Evolutionary conservation across 257 asterid genomes (phyloP), one percentile per base, ranked within the genome.

Genomic region (Salvia splendens): DNA sequence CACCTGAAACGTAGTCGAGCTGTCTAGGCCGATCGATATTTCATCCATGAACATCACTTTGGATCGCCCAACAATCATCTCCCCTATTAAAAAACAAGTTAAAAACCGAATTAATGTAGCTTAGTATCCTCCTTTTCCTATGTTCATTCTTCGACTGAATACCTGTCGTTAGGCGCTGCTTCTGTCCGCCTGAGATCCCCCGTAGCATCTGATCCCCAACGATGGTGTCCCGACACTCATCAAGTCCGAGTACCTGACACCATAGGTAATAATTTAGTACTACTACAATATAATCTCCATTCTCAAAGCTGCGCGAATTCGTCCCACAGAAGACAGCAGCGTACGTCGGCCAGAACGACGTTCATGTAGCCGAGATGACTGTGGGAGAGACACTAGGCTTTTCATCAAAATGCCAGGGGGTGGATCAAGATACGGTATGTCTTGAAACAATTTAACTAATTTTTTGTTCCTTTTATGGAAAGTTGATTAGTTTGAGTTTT

Each of bases 21-120:
- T 88, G 78, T 88, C 96, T 45, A 88, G 80, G 4, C 96, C 96
- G 0, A 91, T 88, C 5, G 94, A 86, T 65, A 88, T 88, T 75
- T 88, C 96, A 42, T 88, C 96, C 96, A 88, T 86, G 32, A 86
- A 84, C 10, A 86, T 64, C 17, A 88, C 78, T 72, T 78, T 86
- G 5, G 89, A 80, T 66, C 91, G 94, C 53, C 96, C 94, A 47
- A 88, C 94, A 48, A 86, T 76, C 84, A 88, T 88, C 75, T 88
- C 96, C 36, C 96, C 96, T 87, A 83, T 42, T 50, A 70, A 54
- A 71, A 70, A 20, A 16, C 42, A 52, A 16, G 65, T 61, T 42
- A 38, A 57, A 46, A 38, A 5, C 52, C n/a, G 5, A 14, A 33
- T 1, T 3, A 5, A 33, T 3, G 38, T 33, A 33, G 4, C 48